Percentiles rank a stretch among this genome's conserved stretches.
These are phyloP conservation scores for Tetrapisispora namnaoensis DNA, from an alignment of 805 yeast species.

Conservation along the genomic window DNA sequence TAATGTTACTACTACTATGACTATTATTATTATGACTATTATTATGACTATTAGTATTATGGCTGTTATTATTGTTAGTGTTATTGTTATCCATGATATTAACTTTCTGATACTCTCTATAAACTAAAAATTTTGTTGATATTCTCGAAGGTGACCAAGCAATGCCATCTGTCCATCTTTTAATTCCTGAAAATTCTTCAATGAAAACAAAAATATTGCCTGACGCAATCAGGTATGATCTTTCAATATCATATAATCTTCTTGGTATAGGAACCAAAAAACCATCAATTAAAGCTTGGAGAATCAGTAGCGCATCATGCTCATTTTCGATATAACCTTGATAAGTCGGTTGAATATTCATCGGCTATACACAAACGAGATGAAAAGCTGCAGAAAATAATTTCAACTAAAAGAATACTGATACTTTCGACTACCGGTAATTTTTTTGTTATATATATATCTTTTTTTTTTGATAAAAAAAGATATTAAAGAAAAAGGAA, in stretches of 20 bases:
- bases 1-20: too few species aligned
- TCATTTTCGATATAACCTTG: constrained; percentile 73
- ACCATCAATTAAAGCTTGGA: constrained; percentile 68
- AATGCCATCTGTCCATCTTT: constrained; percentile 95
- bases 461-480: too few species aligned
- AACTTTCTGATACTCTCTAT: constrained; percentile 44
- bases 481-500: too few species aligned
- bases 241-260: constrained; percentile 75
- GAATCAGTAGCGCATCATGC: constrained; percentile 68
- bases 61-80: background rate
- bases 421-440: too few species aligned
- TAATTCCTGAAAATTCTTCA: constrained; percentile 74
- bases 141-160: constrained; percentile 91
- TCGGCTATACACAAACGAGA: constrained; percentile 1
- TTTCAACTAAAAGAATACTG: too few species aligned
- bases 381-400: too few species aligned
- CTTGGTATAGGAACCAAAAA: constrained; percentile 54
- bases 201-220: constrained; percentile 81
- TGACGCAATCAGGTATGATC: constrained; percentile 52
- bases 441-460: too few species aligned
- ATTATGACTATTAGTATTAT: too few species aligned
- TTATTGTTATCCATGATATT: background rate
- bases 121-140: constrained; percentile 73
- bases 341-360: constrained; percentile 46
- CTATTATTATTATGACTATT: too few species aligned